Percentiles rank a stretch among this genome's conserved stretches.
phyloP scores from a whole-genome alignment of 768 basidiomycete genomes.

The Tricholoma saponaceum region DNA sequence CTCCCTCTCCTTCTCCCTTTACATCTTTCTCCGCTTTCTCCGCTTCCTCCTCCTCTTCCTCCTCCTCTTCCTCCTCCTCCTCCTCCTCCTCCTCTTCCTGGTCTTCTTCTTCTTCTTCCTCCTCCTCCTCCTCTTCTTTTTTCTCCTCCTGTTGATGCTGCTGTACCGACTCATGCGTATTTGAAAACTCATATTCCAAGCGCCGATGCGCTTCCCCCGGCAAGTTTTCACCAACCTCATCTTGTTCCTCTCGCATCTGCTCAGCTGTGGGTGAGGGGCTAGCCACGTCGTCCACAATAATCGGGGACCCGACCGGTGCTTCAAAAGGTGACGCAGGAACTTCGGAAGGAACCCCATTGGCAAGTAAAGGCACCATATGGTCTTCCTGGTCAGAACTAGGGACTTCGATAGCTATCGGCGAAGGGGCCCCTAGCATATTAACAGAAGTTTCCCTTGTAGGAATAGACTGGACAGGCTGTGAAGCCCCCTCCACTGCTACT shows the following conservation, averaged over 20 bases:
- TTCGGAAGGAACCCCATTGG: background rate
- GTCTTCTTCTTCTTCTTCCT: conserved; percentile 14
- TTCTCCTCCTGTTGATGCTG: conserved; percentile 18
- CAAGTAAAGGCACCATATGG: background rate
- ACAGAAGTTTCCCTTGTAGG: background rate
- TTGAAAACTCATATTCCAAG: background rate
- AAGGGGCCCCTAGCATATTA: background rate
- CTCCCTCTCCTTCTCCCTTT: conserved; percentile 7
- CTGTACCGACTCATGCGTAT: background rate
- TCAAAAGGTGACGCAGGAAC: background rate
- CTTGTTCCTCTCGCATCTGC: background rate
- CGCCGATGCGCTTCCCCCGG: background rate
- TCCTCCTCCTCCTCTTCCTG: conserved; percentile 12
- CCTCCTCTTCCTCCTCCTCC: conserved; percentile 12
- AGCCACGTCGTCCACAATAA: background rate
- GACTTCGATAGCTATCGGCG: background rate
- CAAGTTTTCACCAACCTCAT: background rate
- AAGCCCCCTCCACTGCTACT: background rate
- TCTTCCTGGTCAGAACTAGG: background rate
- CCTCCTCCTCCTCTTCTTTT: conserved; percentile 19
- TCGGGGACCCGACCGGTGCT: background rate
- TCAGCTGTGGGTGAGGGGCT: background rate
- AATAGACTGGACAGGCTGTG: background rate
- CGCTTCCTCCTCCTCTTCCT: conserved; percentile 5
- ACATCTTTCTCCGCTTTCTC: conserved; percentile 6